These are phyloP conservation scores for Mycena vitilis DNA, from an alignment of 768 basidiomycete species.

Conservation along the genomic window DNA sequence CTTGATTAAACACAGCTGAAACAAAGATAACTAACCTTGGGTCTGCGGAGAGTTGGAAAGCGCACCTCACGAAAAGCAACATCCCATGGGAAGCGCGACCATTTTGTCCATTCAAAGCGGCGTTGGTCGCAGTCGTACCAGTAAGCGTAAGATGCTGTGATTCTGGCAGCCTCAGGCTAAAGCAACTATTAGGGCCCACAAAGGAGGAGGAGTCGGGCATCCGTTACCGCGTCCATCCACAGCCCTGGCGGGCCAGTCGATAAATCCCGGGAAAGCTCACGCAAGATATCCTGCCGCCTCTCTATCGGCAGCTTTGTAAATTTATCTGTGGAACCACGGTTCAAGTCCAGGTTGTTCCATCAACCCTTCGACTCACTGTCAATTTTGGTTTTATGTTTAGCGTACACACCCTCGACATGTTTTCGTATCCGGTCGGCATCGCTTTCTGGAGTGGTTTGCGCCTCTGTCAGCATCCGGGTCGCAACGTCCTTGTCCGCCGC, in stretches of 20 bases:
- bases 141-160: constrained; percentile 72
- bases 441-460: constrained; percentile 36
- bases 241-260: constrained; percentile 40
- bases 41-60: not conserved
- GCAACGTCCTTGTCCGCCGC: constrained; percentile 43
- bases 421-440: constrained; percentile 53
- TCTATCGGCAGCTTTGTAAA: constrained; percentile 57
- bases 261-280: constrained; percentile 59
- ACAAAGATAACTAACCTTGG: not conserved
- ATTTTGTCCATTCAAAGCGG: constrained; percentile 31
- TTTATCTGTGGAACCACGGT: constrained; percentile 14
- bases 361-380: constrained; percentile 30
- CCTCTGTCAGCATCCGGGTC: constrained; percentile 35
- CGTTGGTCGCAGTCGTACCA: constrained; percentile 46
- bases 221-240: constrained; percentile 41
- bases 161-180: constrained; percentile 44
- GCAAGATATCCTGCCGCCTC: constrained; percentile 63
- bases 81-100: constrained; percentile 57
- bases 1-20: constrained; percentile 55
- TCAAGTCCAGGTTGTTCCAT: constrained; percentile 35
- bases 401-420: constrained; percentile 54
- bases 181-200: not conserved
- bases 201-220: not conserved
- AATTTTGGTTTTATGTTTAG: constrained; percentile 44
- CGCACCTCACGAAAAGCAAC: constrained; percentile 66